A percentile compares a stretch with the other conserved stretches of the same genome.
phyloP scores from a whole-genome alignment of 2,329 filamentous ascomycete species.

The Byssoonygena ceratinophila region DNA sequence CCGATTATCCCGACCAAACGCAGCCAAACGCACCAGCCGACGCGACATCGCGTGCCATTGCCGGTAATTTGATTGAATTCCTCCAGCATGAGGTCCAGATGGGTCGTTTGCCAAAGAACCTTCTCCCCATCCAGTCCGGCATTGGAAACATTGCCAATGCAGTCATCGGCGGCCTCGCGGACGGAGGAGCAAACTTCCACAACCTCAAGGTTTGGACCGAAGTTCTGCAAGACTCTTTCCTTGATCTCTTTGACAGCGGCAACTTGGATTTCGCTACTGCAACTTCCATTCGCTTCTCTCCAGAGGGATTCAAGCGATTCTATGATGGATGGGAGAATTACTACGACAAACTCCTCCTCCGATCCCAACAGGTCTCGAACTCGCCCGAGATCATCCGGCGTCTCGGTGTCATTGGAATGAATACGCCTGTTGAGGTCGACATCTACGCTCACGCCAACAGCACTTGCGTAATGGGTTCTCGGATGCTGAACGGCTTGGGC shows the following conservation, averaged over 20 bases:
- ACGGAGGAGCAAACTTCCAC: slow-evolving; percentile 63
- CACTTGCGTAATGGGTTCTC: slow-evolving; percentile 77
- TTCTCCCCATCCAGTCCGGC: slow-evolving; percentile 73
- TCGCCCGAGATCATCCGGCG: slow-evolving; percentile 81
- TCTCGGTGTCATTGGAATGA: slow-evolving; percentile 84
- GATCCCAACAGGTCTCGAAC: slow-evolving; percentile 81
- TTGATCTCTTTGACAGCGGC: slow-evolving; percentile 82
- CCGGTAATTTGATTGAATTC: slow-evolving; percentile 69
- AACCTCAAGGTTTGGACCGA: slow-evolving; percentile 91
- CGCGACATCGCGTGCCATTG: slow-evolving; percentile 60
- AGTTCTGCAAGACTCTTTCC: slow-evolving; percentile 84
- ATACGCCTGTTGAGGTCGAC: slow-evolving; percentile 87
- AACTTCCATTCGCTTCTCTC: slow-evolving; percentile 81
- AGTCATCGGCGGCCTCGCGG: slow-evolving; percentile 70
- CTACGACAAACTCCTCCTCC: slow-evolving; percentile 69
- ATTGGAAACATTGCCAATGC: slow-evolving; percentile 93
- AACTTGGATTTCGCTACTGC: slow-evolving; percentile 83
- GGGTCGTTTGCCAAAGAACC: slow-evolving; percentile 63
- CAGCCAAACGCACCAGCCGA: slow-evolving; percentile 67
- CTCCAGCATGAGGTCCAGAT: slow-evolving; percentile 74
- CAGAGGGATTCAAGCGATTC: slow-evolving; percentile 82
- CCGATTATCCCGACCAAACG: slow-evolving; percentile 69
- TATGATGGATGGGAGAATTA: slow-evolving; percentile 77
- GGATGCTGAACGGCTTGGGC: slow-evolving; percentile 78
- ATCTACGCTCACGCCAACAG: slow-evolving; percentile 91